Conservation (phyloP, 257 asterid genomes). For the Solanum ossicruentum region DNA sequence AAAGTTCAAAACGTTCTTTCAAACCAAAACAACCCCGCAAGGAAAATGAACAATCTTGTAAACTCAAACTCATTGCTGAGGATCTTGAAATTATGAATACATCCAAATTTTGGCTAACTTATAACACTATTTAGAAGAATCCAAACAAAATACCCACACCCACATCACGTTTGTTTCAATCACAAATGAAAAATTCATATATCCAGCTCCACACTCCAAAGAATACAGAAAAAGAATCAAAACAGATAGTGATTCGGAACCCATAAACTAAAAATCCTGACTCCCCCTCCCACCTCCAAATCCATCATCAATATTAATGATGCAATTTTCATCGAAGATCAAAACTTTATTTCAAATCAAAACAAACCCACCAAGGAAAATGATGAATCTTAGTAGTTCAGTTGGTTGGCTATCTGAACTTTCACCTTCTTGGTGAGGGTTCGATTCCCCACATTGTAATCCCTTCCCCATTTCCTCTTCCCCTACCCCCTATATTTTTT, state of each 20-base stretch:
- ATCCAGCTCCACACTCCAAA: neutral
- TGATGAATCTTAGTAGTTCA: neutral
- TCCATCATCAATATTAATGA: neutral
- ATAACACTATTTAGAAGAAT: neutral
- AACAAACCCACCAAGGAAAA: neutral
- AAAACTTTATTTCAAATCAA: neutral
- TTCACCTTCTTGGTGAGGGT: too few relatives aligned
- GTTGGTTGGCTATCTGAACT: too few relatives aligned
- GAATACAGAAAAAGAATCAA: neutral
- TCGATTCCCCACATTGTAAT: too few relatives aligned
- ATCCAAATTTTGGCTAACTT: neutral
- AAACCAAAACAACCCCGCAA: neutral
- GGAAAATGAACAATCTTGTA: neutral
- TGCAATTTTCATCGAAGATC: neutral
- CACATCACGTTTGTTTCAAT: neutral
- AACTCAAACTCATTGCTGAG: neutral
- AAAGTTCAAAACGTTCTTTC: neutral
- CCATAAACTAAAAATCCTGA: neutral
- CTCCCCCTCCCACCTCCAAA: neutral
- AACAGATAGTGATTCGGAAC: neutral
- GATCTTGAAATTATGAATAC: slow-evolving; percentile 5
- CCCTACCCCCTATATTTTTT: too few relatives aligned
- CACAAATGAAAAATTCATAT: neutral
- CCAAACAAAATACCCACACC: neutral
- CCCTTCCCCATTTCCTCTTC: too few relatives aligned